Base-by-base conservation (phyloP, 371 early-diverging fungal species). In the Thermomucor indicae-seudaticae region DNA sequence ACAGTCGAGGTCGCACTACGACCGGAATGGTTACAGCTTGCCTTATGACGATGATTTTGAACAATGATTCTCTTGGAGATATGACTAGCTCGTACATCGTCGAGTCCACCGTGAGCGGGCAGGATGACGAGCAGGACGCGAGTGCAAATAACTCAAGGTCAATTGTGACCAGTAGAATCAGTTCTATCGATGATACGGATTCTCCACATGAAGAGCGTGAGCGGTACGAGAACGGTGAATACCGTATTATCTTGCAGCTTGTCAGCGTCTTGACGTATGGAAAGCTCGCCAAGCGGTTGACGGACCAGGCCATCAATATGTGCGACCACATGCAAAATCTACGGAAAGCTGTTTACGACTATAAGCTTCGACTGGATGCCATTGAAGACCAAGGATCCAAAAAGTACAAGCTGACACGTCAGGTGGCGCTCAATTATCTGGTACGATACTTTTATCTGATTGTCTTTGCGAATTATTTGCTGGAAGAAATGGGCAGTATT, bases 251-350 rank as follows among this genome's bases (percentile, higher is more conserved):
- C 32, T 59, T 84, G 11, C 85, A 83, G 43, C 70, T 90, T 19
- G 58, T 90, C 24, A 73, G 81, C 27, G 86, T 87, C 0, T 65
- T 90, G 11, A 70, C 73, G 3, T 71, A 72, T 51, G 90, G 88
- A 16, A 79, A 84, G 51, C 56, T 84, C 19, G 83, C 87, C 16
- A 90, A 89, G 57, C 69, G 71, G 23, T 46, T 88, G 16, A 80
- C 86, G n/a, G 91, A 90, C 48, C 58, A 60, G 28, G 84, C 84
- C 12, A 83, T 90, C 58, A 83, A 88, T 60, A 62, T 72, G 40
- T 88, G 85, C 53, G 80, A 82, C 34, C 89, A 88, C 65, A 81
- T 90, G 72, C 89, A 90, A 59, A 89, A 90, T 51, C 51, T 90
- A 47, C 65, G 88, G 27, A 70, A 60, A 22, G 84, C 86, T 5